A percentile compares a stretch with the other conserved stretches of the same genome.
These are phyloP conservation scores for Lachancea meyersii DNA, from an alignment of 805 yeast genomes.

Conservation along the genomic window DNA sequence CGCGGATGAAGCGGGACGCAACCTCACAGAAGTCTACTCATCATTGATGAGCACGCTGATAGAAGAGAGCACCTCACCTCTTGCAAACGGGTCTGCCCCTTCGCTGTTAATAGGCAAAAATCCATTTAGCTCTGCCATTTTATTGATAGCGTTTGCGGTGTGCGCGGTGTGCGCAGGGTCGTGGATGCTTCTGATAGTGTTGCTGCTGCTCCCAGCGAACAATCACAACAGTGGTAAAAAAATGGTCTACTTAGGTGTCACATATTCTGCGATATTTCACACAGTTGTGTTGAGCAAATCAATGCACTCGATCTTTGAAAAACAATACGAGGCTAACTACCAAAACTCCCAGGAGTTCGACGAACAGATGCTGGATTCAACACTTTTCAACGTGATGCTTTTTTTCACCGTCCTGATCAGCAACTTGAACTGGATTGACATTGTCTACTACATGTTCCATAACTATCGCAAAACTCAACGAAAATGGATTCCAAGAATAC, in stretches of 20 bases:
- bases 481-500: constrained; percentile 16
- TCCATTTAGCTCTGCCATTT: constrained; percentile 34
- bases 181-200: constrained; percentile 63
- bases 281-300: constrained; percentile 46
- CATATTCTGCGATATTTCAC: constrained; percentile 47
- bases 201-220: constrained; percentile 43
- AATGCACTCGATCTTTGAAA: constrained; percentile 38
- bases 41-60: constrained; percentile 8
- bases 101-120: constrained; percentile 25
- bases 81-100: constrained; percentile 8
- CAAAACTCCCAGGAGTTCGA: constrained; percentile 44
- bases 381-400: constrained; percentile 14
- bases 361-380: constrained; percentile 13
- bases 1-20: not conserved
- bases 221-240: constrained; percentile 47
- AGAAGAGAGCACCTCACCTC: constrained; percentile 2
- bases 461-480: constrained; percentile 11
- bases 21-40: constrained; percentile 4
- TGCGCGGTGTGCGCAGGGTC: constrained; percentile 52
- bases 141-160: constrained; percentile 44
- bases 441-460: constrained; percentile 26
- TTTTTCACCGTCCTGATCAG: constrained; percentile 15
- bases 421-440: constrained; percentile 26
- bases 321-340: constrained; percentile 47
- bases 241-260: constrained; percentile 51